Evolutionary conservation across 1,139 yeast genomes (phyloP), one percentile per base, ranked within the genome.

Genomic region (Lodderomyces margitis): DNA sequence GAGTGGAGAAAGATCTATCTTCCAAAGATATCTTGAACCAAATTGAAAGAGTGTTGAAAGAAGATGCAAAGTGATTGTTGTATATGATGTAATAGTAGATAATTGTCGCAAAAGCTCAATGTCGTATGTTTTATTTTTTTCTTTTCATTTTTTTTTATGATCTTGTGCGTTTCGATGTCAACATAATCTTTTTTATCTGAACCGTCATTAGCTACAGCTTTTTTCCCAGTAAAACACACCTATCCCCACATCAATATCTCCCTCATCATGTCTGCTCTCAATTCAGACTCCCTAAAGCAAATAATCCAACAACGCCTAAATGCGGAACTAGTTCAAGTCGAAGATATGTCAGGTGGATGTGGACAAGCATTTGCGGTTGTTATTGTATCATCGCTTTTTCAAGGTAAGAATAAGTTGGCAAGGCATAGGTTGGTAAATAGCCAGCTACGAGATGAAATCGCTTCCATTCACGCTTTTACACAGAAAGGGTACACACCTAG

Each of bases 381-480:
- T 2, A 91, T 94, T 20, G 97, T 92, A 15, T 83, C 92, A 10
- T 52, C 59, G 4, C 37, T 74, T 31, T 92, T 92, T 62, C 64
- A 71, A 47, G 95, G 95, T 21, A 87, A 89, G 66, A 88, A 88
- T 64, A 87, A 87, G 60, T 70, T 92, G 44, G 79, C 83, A 70
- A 78, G 98, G 58, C 96, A 89, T 55, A 73, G 98, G 48, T 58
- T 89, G 53, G 96, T 94, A 38, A 92, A 94, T 62, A 71, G 64
- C 32, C 81, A 87, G 1, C 71, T 92, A 47, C 83, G 82, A 55
- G 88, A 83, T 14, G 96, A 91, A 58, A 87, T 92, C 35, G 83
- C 87, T 1, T 66, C 74, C 5, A 89, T 92, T 35, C 98, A 92
- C 64, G 98, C 98, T 0, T 94, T 92, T 60, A 88, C 97, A 1